These are phyloP conservation scores for Aotearoamyces nothofagi DNA, from an alignment of 2,329 filamentous ascomycete species.

Conservation along the genomic window DNA sequence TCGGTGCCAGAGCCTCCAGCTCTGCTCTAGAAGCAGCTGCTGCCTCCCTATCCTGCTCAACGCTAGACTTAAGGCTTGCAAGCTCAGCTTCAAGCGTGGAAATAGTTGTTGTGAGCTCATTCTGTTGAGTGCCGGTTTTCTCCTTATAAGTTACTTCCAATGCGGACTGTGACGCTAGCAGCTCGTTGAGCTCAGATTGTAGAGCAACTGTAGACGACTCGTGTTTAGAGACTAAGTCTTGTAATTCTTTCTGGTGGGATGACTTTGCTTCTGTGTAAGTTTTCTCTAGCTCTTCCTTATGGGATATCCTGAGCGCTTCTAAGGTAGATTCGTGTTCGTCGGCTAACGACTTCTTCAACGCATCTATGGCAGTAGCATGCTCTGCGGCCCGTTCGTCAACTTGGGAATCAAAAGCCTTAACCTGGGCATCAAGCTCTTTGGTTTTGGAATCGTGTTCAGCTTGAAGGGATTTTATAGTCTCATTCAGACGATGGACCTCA, in stretches of 20 bases:
- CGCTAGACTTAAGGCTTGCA: conserved; percentile 31
- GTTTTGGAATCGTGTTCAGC: conserved; percentile 29
- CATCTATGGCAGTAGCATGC: conserved; percentile 23
- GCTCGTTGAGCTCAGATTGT: conserved; percentile 38
- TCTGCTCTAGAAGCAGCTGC: conserved; percentile 18
- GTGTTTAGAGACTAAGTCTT: conserved; percentile 34
- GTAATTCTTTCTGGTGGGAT: conserved; percentile 31
- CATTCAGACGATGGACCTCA: conserved; percentile 32
- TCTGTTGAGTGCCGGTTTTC: conserved; percentile 28
- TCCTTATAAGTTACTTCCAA: conserved; percentile 29
- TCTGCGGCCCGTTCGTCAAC: conserved; percentile 30
- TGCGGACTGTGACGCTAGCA: conserved; percentile 30
- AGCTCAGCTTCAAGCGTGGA: conserved; percentile 36
- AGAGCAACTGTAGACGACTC: conserved; percentile 31
- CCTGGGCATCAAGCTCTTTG: conserved; percentile 28
- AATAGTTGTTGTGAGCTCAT: conserved; percentile 29
- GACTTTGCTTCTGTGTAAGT: conserved; percentile 27
- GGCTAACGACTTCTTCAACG: conserved; percentile 31
- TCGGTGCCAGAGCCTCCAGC: conserved; percentile 32
- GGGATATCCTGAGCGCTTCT: conserved; percentile 34
- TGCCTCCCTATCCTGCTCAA: conserved; percentile 18
- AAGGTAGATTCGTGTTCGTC: conserved; percentile 35
- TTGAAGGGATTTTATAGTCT: conserved; percentile 28
- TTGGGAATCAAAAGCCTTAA: conserved; percentile 29
- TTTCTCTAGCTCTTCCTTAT: conserved; percentile 33